phyloP scores from a whole-genome alignment of 306 rosid species.

The Malus orientalis region DNA sequence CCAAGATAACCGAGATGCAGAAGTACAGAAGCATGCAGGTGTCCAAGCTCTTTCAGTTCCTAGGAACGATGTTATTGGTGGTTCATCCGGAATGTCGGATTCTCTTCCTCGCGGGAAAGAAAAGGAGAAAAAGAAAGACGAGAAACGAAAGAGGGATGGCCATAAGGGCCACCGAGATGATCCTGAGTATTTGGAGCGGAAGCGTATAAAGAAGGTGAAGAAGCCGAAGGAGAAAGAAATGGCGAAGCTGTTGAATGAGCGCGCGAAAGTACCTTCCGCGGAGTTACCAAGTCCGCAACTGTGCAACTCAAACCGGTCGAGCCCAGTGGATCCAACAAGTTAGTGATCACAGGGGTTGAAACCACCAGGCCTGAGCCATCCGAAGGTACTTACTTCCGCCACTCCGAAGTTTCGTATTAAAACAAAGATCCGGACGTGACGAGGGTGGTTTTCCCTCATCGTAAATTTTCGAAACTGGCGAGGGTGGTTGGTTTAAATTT shows the following conservation, averaged over 20 bases:
- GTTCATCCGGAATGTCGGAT: constrained; percentile 27
- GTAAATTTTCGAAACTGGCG: not conserved
- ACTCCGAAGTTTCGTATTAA: constrained; percentile 74
- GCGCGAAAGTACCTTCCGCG: constrained; percentile 17
- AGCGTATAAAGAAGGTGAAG: constrained; percentile 76
- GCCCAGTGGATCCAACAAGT: constrained; percentile 44
- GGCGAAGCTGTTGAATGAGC: constrained; percentile 42
- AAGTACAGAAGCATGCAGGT: constrained; percentile 70
- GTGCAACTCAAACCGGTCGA: constrained; percentile 38
- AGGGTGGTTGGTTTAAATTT: not conserved
- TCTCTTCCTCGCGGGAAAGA: constrained; percentile 40
- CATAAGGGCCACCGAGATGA: constrained; percentile 48
- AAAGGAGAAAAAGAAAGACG: constrained; percentile 49
- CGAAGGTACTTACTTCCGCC: constrained; percentile 45
- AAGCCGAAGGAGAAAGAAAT: constrained; percentile 65
- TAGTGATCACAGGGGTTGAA: constrained; percentile 21
- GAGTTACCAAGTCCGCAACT: constrained; percentile 20
- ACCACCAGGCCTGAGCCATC: constrained; percentile 41
- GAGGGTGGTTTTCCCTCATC: constrained; percentile 1
- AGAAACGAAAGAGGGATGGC: constrained; percentile 58
- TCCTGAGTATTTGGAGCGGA: constrained; percentile 71
- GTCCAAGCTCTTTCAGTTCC: constrained; percentile 68
- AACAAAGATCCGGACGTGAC: constrained; percentile 53
- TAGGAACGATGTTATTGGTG: constrained; percentile 38
- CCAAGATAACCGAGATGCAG: constrained; percentile 62